Evolutionary conservation across 495 filamentous ascomycete species (phyloP).

Genomic region (Podospora australis): DNA sequence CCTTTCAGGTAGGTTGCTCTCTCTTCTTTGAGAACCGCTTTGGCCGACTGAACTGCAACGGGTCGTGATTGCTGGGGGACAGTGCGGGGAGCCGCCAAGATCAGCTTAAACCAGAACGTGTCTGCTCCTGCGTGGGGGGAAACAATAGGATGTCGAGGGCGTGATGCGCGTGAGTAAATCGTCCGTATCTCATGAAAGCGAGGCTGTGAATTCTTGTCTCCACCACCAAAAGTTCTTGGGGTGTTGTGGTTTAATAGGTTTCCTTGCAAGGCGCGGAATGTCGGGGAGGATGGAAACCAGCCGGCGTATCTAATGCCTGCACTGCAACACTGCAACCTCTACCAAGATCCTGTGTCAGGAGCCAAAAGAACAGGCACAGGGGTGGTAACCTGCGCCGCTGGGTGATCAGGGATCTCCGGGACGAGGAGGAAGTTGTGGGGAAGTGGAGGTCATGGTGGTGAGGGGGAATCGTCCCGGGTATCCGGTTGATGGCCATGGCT

Average conservation of each 20-base stretch:
- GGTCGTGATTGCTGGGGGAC: neutral
- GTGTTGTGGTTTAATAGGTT: neutral
- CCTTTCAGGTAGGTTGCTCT: neutral
- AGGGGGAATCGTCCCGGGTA: neutral
- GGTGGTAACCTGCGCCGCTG: neutral
- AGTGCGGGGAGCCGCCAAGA: constrained; percentile 9
- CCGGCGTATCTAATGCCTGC: neutral
- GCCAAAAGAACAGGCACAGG: neutral
- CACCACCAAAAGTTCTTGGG: neutral
- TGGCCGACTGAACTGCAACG: neutral
- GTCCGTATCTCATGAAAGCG: neutral
- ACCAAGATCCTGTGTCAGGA: neutral
- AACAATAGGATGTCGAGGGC: neutral
- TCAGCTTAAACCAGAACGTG: neutral
- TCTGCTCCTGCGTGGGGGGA: neutral
- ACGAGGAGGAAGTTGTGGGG: constrained; percentile 4
- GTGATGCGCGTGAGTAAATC: neutral
- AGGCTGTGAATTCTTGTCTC: neutral
- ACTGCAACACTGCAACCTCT: neutral
- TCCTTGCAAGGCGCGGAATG: neutral
- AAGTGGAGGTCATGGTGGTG: neutral
- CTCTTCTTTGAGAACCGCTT: constrained; percentile 2
- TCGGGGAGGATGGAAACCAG: neutral
- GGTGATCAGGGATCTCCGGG: constrained; percentile 4
- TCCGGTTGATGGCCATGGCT: neutral